Evolutionary conservation across 495 filamentous ascomycete species (phyloP), one percentile per base, ranked within the genome.

Genomic region (Aspergillus conjunctus): DNA sequence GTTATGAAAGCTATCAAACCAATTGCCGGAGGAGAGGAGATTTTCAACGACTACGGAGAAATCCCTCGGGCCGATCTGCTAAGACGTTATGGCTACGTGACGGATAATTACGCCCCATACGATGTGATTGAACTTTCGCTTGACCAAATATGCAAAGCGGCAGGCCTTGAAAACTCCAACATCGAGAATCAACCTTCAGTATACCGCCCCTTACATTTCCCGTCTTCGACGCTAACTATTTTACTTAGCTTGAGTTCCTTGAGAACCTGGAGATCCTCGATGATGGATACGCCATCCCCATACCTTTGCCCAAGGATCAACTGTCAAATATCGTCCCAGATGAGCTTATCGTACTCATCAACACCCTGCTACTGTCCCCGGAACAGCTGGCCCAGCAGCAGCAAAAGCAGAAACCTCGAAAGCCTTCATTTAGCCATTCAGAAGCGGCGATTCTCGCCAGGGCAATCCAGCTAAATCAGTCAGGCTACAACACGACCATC

Each of bases 41-140:
- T 97, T 18, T 85, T 96, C 66, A 97, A 96, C 63, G 93, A 96
- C 70, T 96, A 96, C 68, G 93, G 93, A 8, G 86, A 90, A 33
- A 83, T 96, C 21, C 87, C 91, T 3, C 88, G 87, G 30, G 85
- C 88, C 0, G 93, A 97, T 69, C 75, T 97, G 18, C 82, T 98
- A 18, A 83, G 93, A 18, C 80, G 93, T 22, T 97, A 97, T 65
- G 93, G 93, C 7, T 98, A 96, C 64, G 85, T 93, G 12, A 95
- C 91, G 2, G 72, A 80, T 31, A 86, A 87, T 56, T 94, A 97
- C 65, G 77, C 85, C 15, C 73, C 82, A 31, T 91, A 88, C 69
- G 92, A 98, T 68, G 92, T 96, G 6, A 85, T 89, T 0, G 93
- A 98, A 71, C 61, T 98, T 18, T 79, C 87, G 3, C 76, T 86